Evolutionary conservation across 805 yeast genomes (phyloP), one percentile per base, ranked within the genome.

Genomic region (Saccharomycopsis guyanensis): DNA sequence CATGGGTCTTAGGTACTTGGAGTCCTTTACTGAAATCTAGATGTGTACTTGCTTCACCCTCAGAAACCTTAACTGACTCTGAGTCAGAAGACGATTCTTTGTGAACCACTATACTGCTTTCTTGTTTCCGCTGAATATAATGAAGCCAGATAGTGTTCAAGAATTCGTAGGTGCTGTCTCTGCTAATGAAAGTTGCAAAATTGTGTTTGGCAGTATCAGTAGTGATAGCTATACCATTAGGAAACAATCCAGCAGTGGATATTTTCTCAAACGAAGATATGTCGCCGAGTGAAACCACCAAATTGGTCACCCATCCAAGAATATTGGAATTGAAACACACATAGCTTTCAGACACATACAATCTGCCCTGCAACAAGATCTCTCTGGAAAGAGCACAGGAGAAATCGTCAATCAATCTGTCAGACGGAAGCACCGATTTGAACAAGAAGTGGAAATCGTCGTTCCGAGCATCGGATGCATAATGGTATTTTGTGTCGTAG

Each of bases 321-420:
- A 93, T 69, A 55, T 82, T 83, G 5, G 96, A 83, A 59, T 87
- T 82, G 70, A 93, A 93, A 59, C 96, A 86, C 3, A 91, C 59
- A 57, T 82, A 78, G 43, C 75, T 73, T 53, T 86, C 89, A 16
- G 95, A 76, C 6, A 93, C 72, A 59, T 86, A 93, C 23, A 93
- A 56, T 42, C 95, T 70, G 3, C 98, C 98, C 58, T 93, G 97
- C 7, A 87, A 65, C 27, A 91, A 68, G 41, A 88, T 86, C 53
- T 91, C 97, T 51, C 87, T 70, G 53, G 89, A 82, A 45, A 91
- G 65, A 0, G 97, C 96, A 68, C 97, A 93, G 23, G 86, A 77
- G 57, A 83, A 89, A 56, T 88, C 97, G 57, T 87, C 96, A 31
- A 91, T 60, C 13, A 91, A 65, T 42, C 82, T 68, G 57, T 91